Base-by-base conservation (phyloP, 169 alveolate genomes). In the Cyclospora cayetanensis region DNA sequence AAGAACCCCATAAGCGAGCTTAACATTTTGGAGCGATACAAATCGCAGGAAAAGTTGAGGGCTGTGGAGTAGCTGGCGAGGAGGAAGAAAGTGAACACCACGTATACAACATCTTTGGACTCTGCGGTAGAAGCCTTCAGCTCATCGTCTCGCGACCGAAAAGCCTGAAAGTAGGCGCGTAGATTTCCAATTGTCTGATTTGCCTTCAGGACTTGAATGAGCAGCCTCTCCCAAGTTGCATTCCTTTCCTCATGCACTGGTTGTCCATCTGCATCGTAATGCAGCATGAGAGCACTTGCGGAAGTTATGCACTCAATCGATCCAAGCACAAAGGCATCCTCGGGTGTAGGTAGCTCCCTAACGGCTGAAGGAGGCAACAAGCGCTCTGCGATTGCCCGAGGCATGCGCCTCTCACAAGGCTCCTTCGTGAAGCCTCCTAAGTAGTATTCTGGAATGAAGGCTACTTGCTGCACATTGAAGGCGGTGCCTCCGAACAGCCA, bases 1-100 rank as follows among this genome's bases (percentile, higher is more conserved):
- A 84, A 65, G 50, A 90, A 90, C 18, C 97, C 97, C 85, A 96
- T 94, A 9, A 95, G 84, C n/a, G 96, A 96, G 79, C 95, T 82
- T 76, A 90, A 90, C 12, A 83, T 65, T 50, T 83, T 79, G 79
- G 80, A 76, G 37, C 93, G 70, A 35, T 90, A 95, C 41, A 95
- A 79, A 60, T 95, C 96, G 55, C 95, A 95, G 37, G 96, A 93
- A 80, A 95, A 95, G 83, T 94, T 94, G 53, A 94, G 93, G 66
- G 91, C 86, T 18, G 95, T 92, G 12, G 95, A 91, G 77, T 95
- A 95, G 22, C 91, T 90, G 63, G 94, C 93, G 35, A 95, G 93
- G 42, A 95, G 79, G 50, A 95, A 43, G 27, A 95, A 95, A 27
- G 97, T 95, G 80, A 95, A 86, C 27, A 94, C 96, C 35, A 94